Evolutionary conservation across 2,329 filamentous ascomycete species (phyloP), one percentile per base, ranked within the genome.

Genomic region (Phyllosticta citribraziliensis): DNA sequence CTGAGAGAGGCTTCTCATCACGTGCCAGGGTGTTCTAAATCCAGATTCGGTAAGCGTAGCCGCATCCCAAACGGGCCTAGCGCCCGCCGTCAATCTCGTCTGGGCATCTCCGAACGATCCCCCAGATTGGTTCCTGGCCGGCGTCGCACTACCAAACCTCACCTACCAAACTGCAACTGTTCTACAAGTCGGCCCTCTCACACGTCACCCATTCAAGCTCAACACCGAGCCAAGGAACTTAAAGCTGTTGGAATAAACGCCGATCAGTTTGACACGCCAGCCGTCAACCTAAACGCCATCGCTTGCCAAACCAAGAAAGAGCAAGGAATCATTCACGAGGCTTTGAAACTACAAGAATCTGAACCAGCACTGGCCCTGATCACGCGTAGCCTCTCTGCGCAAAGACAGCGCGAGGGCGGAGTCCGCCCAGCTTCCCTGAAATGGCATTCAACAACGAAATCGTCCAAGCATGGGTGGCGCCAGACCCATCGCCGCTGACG

Each of bases 371-470:
- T 40, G 33, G 9, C 33, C 12, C 33, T 12, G 14, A n/a, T 40
- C 14, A 11, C 14, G 33, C 11, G 33, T 5, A 17, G 12, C 33
- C 3, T 40, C 33, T 40, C 11, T 12, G 33, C 10, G 11, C 33
- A 17, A 14, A 40, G 33, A 12, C 8, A 40, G 33, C 33, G 33
- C 33, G 14, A 40, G 33, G 33, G 33, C 33, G 33, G 14, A 40
- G 33, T 40, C 33, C 14, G 33, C 33, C 33, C 33, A 14, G 33
- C 33, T 14, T 14, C 33, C 33, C 5, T 11, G 25, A 17, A 14
- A 61, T 61, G 60, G 60, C 60, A 5, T 57, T 53, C 24, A 61
- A 61, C 53, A 58, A 52, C 58, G 60, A 61, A 51, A 61, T 61
- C 50, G 60, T 61, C 8, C 60, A 61, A n/a, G 60, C 55, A 14